Conservation (phyloP, 257 asterid genomes). For the Pogostemon cablin region DNA sequence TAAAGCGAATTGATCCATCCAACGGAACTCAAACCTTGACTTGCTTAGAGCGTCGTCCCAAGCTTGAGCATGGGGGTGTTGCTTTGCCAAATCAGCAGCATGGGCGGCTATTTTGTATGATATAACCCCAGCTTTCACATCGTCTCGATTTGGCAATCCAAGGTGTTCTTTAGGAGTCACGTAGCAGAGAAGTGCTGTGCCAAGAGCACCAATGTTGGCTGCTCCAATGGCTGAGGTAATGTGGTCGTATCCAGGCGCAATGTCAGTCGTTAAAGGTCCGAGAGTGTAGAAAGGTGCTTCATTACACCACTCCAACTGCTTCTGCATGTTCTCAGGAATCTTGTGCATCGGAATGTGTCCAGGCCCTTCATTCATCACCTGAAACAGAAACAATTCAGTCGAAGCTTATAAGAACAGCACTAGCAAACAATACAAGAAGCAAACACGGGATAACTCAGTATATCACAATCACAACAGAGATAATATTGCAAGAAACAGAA, state of each 20-base stretch:
- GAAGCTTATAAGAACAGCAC: background rate
- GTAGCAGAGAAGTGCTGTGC: constrained; percentile 90
- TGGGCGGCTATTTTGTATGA: constrained; percentile 90
- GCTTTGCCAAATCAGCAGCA: constrained; percentile 89
- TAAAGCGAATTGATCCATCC: constrained; percentile 96
- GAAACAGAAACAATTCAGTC: constrained; percentile 22
- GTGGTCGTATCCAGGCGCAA: constrained; percentile 95
- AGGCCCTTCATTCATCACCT: constrained; percentile 98
- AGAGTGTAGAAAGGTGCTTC: constrained; percentile 97
- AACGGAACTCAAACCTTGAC: constrained; percentile 95
- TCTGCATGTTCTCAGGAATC: constrained; percentile 96
- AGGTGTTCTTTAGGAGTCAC: constrained; percentile 97
- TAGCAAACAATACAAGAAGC: background rate
- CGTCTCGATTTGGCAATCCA: constrained; percentile 84
- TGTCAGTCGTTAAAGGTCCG: constrained; percentile 90
- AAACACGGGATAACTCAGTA: background rate
- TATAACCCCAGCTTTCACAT: constrained; percentile 84
- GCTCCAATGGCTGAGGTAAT: constrained; percentile 96
- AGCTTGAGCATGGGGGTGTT: constrained; percentile 88
- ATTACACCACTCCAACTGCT: constrained; percentile 91
- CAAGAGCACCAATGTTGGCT: constrained; percentile 95
- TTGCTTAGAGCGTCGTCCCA: constrained; percentile 96
- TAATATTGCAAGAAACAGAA: background rate
- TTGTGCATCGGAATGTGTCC: constrained; percentile 94
- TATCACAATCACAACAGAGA: background rate